Evolutionary conservation across 106 monocot species (phyloP).

Genomic region (Dendrobium chrysotoxum): DNA sequence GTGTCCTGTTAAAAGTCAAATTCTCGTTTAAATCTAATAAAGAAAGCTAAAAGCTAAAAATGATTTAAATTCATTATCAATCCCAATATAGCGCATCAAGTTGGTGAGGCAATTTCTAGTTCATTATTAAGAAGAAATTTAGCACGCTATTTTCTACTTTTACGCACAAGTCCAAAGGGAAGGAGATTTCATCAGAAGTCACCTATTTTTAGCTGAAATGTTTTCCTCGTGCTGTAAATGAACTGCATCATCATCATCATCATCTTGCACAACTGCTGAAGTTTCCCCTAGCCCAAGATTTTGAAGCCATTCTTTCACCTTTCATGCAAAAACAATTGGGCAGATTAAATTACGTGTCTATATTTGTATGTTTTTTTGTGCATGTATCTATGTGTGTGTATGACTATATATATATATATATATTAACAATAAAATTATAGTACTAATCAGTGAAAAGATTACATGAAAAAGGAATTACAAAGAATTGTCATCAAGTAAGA

Average conservation of each 20-base stretch:
- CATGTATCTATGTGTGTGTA: not conserved
- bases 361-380: no score
- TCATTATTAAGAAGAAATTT: not conserved
- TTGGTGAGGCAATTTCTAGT: not conserved
- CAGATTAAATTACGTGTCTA: not conserved
- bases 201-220: conserved; percentile 74
- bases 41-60: not conserved
- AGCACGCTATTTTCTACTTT: not conserved
- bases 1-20: no score
- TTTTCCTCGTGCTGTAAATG: conserved; percentile 62
- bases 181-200: not conserved
- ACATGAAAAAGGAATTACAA: no score
- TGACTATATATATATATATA: not conserved
- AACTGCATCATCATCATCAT: conserved; percentile 81
- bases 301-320: conserved; percentile 99
- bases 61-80: not conserved
- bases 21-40: no score
- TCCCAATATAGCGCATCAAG: not conserved
- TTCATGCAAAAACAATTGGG: not conserved
- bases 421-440: no score
- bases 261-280: conserved; percentile 68
- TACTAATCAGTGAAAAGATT: no score
- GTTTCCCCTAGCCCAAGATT: conserved; percentile 83
- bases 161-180: not conserved
- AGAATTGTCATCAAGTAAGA: no score